Evolutionary conservation across 495 filamentous ascomycete species (phyloP).

Genomic region (Amorphotheca resinae): DNA sequence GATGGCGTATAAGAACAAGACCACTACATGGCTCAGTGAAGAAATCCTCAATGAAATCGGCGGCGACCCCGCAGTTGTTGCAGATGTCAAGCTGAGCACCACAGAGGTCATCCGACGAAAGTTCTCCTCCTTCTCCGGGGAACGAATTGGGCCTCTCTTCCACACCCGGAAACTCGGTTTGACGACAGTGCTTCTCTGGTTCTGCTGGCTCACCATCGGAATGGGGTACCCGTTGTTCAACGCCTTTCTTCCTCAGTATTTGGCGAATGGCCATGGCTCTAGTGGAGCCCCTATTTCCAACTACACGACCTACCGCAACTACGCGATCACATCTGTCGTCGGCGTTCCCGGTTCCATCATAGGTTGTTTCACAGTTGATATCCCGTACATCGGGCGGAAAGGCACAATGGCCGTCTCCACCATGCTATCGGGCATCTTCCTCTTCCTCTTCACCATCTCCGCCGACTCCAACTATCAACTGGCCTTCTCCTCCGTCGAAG

Average conservation of each 20-base stretch:
- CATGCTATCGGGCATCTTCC: slow-evolving; percentile 57
- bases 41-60: slow-evolving; percentile 43
- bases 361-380: slow-evolving; percentile 58
- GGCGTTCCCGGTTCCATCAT: slow-evolving; percentile 65
- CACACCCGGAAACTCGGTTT: slow-evolving; percentile 32
- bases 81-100: slow-evolving; percentile 22
- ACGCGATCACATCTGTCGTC: slow-evolving; percentile 58
- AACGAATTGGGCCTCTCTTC: slow-evolving; percentile 36
- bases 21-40: slow-evolving; percentile 49
- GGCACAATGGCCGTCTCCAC: slow-evolving; percentile 60
- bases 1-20: slow-evolving; percentile 56
- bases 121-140: slow-evolving; percentile 27
- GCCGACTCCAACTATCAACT: slow-evolving; percentile 39
- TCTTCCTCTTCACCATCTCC: slow-evolving; percentile 41
- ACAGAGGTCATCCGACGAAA: slow-evolving; percentile 10
- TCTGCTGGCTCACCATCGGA: slow-evolving; percentile 42
- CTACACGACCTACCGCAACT: slow-evolving; percentile 59
- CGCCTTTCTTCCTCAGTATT: slow-evolving; percentile 72
- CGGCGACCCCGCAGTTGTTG: no score
- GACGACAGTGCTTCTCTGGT: slow-evolving; percentile 43
- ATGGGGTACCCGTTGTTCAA: slow-evolving; percentile 69
- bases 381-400: slow-evolving; percentile 57
- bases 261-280: slow-evolving; percentile 51
- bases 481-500: slow-evolving; percentile 64
- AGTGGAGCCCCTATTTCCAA: slow-evolving; percentile 28